Conservation (phyloP, 2,329 filamentous ascomycete species). For the Mycogone perniciosa region DNA sequence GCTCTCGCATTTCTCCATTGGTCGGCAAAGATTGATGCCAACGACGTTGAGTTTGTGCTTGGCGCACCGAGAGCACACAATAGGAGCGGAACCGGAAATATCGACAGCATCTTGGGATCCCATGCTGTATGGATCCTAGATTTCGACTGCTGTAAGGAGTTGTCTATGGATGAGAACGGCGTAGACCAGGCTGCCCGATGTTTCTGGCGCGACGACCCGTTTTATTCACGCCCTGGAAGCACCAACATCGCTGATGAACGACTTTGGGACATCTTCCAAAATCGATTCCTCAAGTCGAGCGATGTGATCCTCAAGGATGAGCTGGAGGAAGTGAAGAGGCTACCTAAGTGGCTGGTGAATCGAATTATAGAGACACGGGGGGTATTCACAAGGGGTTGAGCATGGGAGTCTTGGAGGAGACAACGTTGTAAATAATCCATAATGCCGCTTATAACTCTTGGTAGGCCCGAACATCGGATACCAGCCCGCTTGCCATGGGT, state of each 20-base stretch:
- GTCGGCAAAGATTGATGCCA: constrained; percentile 40
- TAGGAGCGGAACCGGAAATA: neutral
- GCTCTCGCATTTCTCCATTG: constrained; percentile 46
- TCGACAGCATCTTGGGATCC: constrained; percentile 20
- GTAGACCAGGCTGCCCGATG: neutral
- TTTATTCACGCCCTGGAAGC: neutral
- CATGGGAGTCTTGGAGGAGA: too few relatives aligned
- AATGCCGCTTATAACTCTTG: too few relatives aligned
- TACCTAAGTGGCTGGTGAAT: too few relatives aligned
- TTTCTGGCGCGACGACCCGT: constrained; percentile 2
- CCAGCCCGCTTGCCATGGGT: too few relatives aligned
- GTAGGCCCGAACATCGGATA: too few relatives aligned
- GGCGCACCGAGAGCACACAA: constrained; percentile 21
- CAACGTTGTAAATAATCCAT: too few relatives aligned
- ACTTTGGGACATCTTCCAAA: neutral
- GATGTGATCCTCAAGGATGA: too few relatives aligned
- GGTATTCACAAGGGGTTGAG: too few relatives aligned
- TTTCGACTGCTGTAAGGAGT: constrained; percentile 37
- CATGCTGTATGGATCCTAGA: constrained; percentile 42
- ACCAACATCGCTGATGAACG: neutral
- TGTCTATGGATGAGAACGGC: neutral
- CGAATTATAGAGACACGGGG: too few relatives aligned
- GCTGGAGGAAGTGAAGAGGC: too few relatives aligned
- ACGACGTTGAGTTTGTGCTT: constrained; percentile 52
- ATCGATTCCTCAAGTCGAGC: neutral